Conservation (phyloP, 1,139 yeast species). For the Suhomyces terraborum region DNA sequence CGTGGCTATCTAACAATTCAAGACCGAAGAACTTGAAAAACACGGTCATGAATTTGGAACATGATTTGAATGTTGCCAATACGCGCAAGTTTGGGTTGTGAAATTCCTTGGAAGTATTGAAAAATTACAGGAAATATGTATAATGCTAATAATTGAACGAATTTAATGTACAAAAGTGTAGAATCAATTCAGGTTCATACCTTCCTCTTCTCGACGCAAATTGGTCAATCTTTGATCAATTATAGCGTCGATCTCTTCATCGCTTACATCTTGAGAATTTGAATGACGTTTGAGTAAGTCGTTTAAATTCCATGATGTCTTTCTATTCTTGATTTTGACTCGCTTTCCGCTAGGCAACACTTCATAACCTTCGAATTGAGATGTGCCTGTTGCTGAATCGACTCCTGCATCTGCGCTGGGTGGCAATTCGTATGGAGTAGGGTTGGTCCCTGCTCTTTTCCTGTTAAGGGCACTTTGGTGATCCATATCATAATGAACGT, state of each 20-base stretch:
- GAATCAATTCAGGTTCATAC: slow-evolving; percentile 1
- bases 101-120: not conserved
- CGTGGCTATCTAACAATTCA: slow-evolving; percentile 38
- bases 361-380: slow-evolving; percentile 40
- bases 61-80: slow-evolving; percentile 22
- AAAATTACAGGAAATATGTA: not conserved
- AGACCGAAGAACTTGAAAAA: slow-evolving; percentile 21
- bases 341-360: slow-evolving; percentile 71
- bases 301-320: slow-evolving; percentile 25
- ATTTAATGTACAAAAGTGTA: not conserved
- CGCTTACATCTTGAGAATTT: slow-evolving; percentile 26
- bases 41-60: slow-evolving; percentile 24
- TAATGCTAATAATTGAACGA: not conserved
- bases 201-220: slow-evolving; percentile 19
- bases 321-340: slow-evolving; percentile 41
- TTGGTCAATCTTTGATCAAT: slow-evolving; percentile 53
- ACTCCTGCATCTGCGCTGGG: slow-evolving; percentile 53
- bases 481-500: not conserved
- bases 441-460: slow-evolving; percentile 54
- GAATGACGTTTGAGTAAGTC: slow-evolving; percentile 16
- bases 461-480: slow-evolving; percentile 34
- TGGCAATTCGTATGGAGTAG: slow-evolving; percentile 47
- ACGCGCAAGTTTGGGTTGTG: not conserved
- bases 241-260: slow-evolving; percentile 61
- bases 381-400: slow-evolving; percentile 25